phyloP scores from a whole-genome alignment of 352 stramenopile species.

The Pelagophyceae sp. region DNA sequence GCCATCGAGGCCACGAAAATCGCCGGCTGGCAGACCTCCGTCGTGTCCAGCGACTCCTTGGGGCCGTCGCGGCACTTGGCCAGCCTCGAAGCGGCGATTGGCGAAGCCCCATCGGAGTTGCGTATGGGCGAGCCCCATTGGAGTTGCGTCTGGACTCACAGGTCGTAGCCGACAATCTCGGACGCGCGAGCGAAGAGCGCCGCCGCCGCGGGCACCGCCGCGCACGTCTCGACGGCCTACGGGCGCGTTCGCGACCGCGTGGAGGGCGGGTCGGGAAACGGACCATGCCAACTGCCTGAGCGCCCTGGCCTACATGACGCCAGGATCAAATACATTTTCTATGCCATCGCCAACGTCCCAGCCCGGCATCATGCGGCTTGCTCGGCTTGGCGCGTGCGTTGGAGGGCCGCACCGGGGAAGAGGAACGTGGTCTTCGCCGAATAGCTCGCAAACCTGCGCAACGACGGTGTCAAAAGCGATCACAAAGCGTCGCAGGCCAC shows the following conservation, averaged over 20 bases:
- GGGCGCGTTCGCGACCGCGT: conserved; percentile 37
- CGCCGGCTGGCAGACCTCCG: conserved; percentile 64
- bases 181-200: conserved; percentile 52
- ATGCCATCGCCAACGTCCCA: neutral
- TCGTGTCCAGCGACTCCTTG: conserved; percentile 65
- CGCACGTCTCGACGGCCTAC: conserved; percentile 3
- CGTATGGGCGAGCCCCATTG: too few species aligned
- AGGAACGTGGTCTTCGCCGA: conserved; percentile 43
- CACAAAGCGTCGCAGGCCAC: too few species aligned
- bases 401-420: conserved; percentile 40
- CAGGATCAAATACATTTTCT: too few species aligned
- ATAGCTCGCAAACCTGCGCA: neutral
- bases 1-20: conserved; percentile 77
- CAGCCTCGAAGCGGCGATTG: neutral
- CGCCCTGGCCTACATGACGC: conserved; percentile 51
- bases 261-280: conserved; percentile 34
- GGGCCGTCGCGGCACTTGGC: conserved; percentile 32
- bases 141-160: too few species aligned
- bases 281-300: conserved; percentile 61
- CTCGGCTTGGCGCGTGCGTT: neutral
- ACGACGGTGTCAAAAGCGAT: too few species aligned
- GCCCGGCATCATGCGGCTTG: neutral
- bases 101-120: conserved; percentile 46
- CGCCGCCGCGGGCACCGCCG: conserved; percentile 48
- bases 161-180: conserved; percentile 71